Base-by-base conservation (phyloP, 345 rosid genomes). In the Excoecaria agallocha region DNA sequence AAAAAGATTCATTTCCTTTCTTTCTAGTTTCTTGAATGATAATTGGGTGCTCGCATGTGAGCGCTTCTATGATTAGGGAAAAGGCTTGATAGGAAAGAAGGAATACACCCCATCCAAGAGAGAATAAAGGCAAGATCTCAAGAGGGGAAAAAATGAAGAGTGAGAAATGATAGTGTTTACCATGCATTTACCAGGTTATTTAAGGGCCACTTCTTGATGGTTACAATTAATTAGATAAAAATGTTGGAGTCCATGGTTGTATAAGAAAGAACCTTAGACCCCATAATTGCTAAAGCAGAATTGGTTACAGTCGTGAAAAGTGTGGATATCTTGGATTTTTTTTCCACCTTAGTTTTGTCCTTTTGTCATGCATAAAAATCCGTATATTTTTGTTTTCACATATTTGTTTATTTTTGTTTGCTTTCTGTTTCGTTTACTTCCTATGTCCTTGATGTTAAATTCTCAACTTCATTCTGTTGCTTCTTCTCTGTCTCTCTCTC, bases 391-490 rank as follows among this genome's bases (percentile, higher is more conserved):
- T n/a, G n/a, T n/a, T 20, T 74, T 66, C 58, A 55, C 24, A 20
- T 55, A 30, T 56, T 56, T 12, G 51, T 41, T n/a, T 74, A 6
- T 74, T 66, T 43, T 57, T 2, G 11, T 24, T 68, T 58, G 51
- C 45, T 30, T 68, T 77, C 22, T 24, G 13, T 54, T 13, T 45
- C 72, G 15, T 69, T 30, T 76, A 56, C 66, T 61, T 71, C 69
- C 73, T 61, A 45, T 25, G 30, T 37, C 25, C 50, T 72, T 61
- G 64, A 61, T 20, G 25, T 48, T 16, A 25, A n/a, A 12, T 6
- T 66, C 55, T 66, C 7, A 10, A 15, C 50, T 61, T 59, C 22
- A 16, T 64, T 71, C 55, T 55, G 62, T 66, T 63, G 35, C 39
- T 48, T 75, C 8, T 70, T 16, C 22, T 6, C 54, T 66, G 60